phyloP scores from a whole-genome alignment of 208 protist species.

The Sergeia podlipaevii region DNA sequence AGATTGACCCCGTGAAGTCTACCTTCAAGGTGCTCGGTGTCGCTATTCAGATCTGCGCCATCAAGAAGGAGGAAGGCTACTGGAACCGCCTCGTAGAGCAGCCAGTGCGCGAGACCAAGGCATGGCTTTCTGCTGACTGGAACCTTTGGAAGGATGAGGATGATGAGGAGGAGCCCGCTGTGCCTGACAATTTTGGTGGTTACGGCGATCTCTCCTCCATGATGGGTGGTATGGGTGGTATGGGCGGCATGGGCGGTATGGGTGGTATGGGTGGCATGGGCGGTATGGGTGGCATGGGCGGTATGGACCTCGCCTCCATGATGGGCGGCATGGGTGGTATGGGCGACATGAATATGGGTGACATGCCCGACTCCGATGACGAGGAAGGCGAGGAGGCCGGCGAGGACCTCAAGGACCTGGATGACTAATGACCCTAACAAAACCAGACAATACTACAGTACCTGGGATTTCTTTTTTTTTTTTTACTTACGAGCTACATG shows the following conservation, averaged over 20 bases:
- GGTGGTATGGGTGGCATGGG: conserved; percentile 11
- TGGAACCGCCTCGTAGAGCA: conserved; percentile 82
- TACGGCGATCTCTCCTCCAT: conserved; percentile 78
- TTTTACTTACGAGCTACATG: too few relatives aligned
- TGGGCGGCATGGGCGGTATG: conserved; percentile 25
- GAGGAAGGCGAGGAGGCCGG: conserved; percentile 30
- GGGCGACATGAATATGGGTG: conserved; percentile 12
- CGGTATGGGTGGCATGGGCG: conserved; percentile 40
- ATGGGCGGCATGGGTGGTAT: conserved; percentile 13
- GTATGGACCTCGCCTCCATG: conserved; percentile 36
- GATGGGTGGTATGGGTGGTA: conserved; percentile 55
- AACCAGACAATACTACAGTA: too few relatives aligned
- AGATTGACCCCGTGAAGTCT: conserved; percentile 70
- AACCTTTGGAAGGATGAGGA: conserved; percentile 93
- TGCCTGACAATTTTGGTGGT: conserved; percentile 66
- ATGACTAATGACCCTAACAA: too few relatives aligned
- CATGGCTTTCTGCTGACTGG: conserved; percentile 87
- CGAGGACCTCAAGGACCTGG: conserved; percentile 59
- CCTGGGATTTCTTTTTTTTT: too few relatives aligned
- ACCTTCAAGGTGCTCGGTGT: conserved; percentile 87
- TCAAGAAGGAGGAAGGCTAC: conserved; percentile 87
- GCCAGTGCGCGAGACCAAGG: conserved; percentile 64
- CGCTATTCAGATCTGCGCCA: conserved; percentile 83
- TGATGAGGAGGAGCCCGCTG: conserved; percentile 60
- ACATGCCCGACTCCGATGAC: conserved; percentile 38